Percentiles rank a stretch among this genome's conserved stretches.
These are phyloP conservation scores for Nothophaeocryptopus gaeumannii DNA, from an alignment of 2,329 filamentous ascomycete species.

Conservation along the genomic window DNA sequence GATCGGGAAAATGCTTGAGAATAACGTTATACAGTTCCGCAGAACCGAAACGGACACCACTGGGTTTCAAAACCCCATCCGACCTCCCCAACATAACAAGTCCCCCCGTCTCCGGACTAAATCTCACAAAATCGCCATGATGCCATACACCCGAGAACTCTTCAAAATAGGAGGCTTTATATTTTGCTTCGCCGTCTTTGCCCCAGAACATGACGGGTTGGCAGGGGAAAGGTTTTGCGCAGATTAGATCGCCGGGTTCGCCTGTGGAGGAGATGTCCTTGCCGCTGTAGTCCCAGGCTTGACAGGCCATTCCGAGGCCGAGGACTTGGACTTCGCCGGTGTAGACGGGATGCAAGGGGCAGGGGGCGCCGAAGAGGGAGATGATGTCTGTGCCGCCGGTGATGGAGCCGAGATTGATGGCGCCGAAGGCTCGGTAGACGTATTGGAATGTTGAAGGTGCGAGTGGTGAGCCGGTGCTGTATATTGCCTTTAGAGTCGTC, in stretches of 20 bases:
- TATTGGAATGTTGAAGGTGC: constrained; percentile 91
- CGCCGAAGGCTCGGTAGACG: constrained; percentile 79
- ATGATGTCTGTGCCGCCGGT: constrained; percentile 97
- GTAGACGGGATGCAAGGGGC: constrained; percentile 51
- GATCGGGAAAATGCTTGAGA: constrained; percentile 71
- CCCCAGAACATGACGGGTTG: constrained; percentile 91
- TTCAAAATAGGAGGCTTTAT: constrained; percentile 82
- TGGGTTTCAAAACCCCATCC: constrained; percentile 89
- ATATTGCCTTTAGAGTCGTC: constrained; percentile 71
- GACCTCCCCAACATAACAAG: constrained; percentile 88
- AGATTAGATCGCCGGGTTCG: constrained; percentile 83
- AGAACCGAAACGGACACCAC: constrained; percentile 85
- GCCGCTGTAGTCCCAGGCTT: constrained; percentile 53
- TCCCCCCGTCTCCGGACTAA: constrained; percentile 70
- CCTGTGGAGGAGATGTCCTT: constrained; percentile 58
- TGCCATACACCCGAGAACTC: constrained; percentile 80
- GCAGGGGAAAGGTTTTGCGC: constrained; percentile 80
- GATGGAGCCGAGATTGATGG: constrained; percentile 87
- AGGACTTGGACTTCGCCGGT: constrained; percentile 51
- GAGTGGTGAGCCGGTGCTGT: constrained; percentile 88
- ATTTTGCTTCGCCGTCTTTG: constrained; percentile 67
- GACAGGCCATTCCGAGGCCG: constrained; percentile 52
- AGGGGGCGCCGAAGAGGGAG: constrained; percentile 86
- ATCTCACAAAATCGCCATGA: constrained; percentile 84
- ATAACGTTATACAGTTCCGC: constrained; percentile 97